These are phyloP conservation scores for Rubroboletus satanas DNA, from an alignment of 768 basidiomycete genomes.

Conservation along the genomic window DNA sequence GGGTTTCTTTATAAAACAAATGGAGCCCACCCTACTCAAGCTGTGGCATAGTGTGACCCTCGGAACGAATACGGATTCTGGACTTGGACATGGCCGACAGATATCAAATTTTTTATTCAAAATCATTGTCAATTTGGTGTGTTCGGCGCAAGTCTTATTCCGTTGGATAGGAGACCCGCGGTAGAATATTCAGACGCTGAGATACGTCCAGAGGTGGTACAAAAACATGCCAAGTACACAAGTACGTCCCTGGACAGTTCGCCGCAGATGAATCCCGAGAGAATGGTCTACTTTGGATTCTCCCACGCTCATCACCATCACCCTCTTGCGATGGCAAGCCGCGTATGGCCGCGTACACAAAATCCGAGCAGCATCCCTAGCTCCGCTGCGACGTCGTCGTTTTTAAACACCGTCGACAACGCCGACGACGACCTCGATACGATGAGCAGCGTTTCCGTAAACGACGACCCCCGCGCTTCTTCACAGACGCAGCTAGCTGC, in stretches of 20 bases:
- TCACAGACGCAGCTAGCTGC: background rate
- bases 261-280: too few relatives aligned
- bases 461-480: conserved; percentile 14
- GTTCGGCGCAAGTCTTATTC: background rate
- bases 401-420: conserved; percentile 11
- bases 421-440: conserved; percentile 23
- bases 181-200: too few relatives aligned
- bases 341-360: conserved; percentile 23
- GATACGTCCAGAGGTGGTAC: too few relatives aligned
- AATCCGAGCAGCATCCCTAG: background rate
- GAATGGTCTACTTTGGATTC: background rate
- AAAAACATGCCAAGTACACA: too few relatives aligned
- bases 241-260: background rate
- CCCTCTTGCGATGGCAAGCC: conserved; percentile 20
- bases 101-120: background rate
- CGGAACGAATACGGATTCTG: background rate
- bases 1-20: background rate
- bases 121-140: background rate
- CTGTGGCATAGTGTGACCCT: background rate
- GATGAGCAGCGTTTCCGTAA: conserved; percentile 18
- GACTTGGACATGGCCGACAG: too few relatives aligned
- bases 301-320: conserved; percentile 23
- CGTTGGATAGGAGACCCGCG: background rate
- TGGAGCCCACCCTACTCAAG: too few relatives aligned
- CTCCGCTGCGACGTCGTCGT: conserved; percentile 1